Evolutionary conservation across 306 rosid genomes (phyloP).

Genomic region (Quercus bicolor): DNA sequence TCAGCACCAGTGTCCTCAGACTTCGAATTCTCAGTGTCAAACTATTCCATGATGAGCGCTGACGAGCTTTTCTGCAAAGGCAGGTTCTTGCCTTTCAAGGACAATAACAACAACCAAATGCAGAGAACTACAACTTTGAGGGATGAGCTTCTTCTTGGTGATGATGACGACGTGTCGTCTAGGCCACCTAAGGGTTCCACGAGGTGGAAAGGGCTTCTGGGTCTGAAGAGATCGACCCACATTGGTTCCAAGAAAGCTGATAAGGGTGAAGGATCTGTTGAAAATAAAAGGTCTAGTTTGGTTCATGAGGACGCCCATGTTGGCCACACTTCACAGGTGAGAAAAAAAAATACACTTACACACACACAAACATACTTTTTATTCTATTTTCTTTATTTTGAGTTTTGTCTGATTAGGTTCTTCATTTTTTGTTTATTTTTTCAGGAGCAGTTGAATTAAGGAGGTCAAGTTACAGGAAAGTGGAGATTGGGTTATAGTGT

Average conservation of each 20-base stretch:
- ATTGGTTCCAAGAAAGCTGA: constrained; percentile 60
- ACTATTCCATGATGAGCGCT: constrained; percentile 85
- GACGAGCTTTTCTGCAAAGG: constrained; percentile 92
- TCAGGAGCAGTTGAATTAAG: constrained; percentile 54
- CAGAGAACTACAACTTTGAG: constrained; percentile 71
- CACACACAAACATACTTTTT: background rate
- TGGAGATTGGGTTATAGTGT: constrained; percentile 46
- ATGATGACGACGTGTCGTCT: constrained; percentile 33
- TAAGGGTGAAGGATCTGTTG: constrained; percentile 29
- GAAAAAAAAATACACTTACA: background rate
- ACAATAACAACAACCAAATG: constrained; percentile 30
- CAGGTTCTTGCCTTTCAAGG: constrained; percentile 70
- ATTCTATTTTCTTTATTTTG: background rate
- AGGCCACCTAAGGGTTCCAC: constrained; percentile 67
- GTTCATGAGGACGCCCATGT: constrained; percentile 31
- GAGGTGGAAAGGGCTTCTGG: constrained; percentile 80
- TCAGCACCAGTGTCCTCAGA: constrained; percentile 52
- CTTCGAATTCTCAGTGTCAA: constrained; percentile 71
- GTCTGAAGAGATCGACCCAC: constrained; percentile 62
- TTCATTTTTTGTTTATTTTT: background rate
- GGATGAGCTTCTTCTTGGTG: constrained; percentile 66
- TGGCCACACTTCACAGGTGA: constrained; percentile 46
- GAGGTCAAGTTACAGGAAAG: constrained; percentile 42
- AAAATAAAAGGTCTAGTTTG: constrained; percentile 33
- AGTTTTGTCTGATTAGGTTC: constrained; percentile 1